Conservation (phyloP, 2,329 filamentous ascomycete genomes). For the Chaetothyriales sp. region DNA sequence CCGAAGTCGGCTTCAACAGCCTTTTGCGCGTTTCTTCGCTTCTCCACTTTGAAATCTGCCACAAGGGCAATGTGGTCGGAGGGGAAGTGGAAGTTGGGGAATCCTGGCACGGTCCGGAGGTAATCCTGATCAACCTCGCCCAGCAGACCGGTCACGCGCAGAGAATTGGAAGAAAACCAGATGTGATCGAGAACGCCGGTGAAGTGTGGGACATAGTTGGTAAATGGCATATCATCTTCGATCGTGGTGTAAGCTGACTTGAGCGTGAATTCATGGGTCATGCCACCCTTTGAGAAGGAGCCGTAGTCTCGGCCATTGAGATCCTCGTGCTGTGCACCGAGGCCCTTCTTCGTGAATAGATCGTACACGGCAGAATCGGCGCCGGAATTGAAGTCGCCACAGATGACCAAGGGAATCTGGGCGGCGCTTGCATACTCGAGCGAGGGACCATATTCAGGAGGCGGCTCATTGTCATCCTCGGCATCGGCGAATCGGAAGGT, state of each 20-base stretch:
- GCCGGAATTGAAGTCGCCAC: slow-evolving; percentile 91
- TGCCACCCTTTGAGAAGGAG: slow-evolving; percentile 81
- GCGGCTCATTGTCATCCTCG: slow-evolving; percentile 37
- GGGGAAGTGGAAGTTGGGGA: slow-evolving; percentile 89
- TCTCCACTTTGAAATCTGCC: slow-evolving; percentile 80
- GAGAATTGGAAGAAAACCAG: slow-evolving; percentile 85
- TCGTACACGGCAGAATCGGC: slow-evolving; percentile 83
- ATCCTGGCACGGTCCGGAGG: slow-evolving; percentile 73
- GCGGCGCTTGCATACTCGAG: slow-evolving; percentile 75
- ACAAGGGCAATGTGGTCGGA: slow-evolving; percentile 84
- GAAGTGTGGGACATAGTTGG: slow-evolving; percentile 94
- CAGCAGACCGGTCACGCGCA: slow-evolving; percentile 71
- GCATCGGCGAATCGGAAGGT: slow-evolving; percentile 39
- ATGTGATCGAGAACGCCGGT: slow-evolving; percentile 89
- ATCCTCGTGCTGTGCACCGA: slow-evolving; percentile 68
- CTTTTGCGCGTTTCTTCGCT: slow-evolving; percentile 63
- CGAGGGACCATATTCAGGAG: slow-evolving; percentile 60
- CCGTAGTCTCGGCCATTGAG: slow-evolving; percentile 74
- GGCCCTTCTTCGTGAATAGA: slow-evolving; percentile 64
- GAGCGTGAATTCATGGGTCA: slow-evolving; percentile 86
- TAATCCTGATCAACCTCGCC: slow-evolving; percentile 78
- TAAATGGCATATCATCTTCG: slow-evolving; percentile 69
- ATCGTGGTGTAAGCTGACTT: slow-evolving; percentile 80
- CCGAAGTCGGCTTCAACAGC: slow-evolving; percentile 51
- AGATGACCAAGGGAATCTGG: slow-evolving; percentile 80